Percentiles rank a stretch among this genome's conserved stretches.
phyloP scores from a whole-genome alignment of 2,329 filamentous ascomycete genomes.

The Apiospora pterosperma region DNA sequence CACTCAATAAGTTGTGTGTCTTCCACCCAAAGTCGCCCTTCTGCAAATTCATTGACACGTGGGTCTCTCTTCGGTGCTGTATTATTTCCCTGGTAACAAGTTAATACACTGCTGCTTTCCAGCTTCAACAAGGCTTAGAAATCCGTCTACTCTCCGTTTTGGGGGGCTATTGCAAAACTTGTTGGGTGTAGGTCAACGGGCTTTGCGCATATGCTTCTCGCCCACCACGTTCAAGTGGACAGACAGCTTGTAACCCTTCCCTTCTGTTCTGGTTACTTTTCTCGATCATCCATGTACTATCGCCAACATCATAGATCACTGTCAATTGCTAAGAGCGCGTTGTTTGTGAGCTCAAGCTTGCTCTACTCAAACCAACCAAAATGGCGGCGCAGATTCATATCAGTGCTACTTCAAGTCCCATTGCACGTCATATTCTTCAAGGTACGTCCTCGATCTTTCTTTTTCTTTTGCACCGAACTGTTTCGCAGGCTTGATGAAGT shows the following conservation, averaged over 20 bases:
- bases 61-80: background rate
- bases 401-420: background rate
- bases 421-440: background rate
- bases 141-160: background rate
- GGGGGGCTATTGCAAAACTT: background rate
- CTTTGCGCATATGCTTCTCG: background rate
- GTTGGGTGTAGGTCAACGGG: background rate
- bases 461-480: background rate
- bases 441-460: background rate
- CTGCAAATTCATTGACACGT: background rate
- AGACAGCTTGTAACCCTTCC: background rate
- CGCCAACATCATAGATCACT: background rate
- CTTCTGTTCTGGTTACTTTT: background rate
- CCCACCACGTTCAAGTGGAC: background rate
- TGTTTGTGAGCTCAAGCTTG: background rate
- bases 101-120: background rate
- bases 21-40: background rate
- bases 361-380: background rate
- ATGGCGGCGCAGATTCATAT: background rate
- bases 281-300: background rate
- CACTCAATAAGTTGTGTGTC: background rate
- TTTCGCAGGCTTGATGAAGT: background rate
- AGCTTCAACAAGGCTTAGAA: background rate
- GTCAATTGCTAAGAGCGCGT: background rate
- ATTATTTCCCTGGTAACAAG: background rate